Conservation (phyloP, 148 eudicot species). For the Chenopodium formosanum region DNA sequence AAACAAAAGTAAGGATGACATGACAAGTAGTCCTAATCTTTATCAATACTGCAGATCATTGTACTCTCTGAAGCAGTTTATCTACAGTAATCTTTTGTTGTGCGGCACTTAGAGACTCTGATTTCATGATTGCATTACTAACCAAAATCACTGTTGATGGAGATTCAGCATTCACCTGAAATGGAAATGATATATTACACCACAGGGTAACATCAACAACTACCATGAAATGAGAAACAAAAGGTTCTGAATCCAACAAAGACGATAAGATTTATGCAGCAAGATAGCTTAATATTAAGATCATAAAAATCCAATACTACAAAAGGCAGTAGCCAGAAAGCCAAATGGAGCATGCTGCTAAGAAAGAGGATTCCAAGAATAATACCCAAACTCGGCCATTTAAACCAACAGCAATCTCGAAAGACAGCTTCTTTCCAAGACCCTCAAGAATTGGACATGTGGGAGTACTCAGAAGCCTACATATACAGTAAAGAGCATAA, state of each 20-base stretch:
- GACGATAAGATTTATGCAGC: not conserved
- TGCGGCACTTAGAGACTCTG: conserved; percentile 56
- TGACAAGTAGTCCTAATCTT: not conserved
- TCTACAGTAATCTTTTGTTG: conserved; percentile 78
- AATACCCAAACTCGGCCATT: conserved; percentile 97
- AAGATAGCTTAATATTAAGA: not conserved
- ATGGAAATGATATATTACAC: conserved; percentile 3
- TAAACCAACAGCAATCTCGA: conserved; percentile 88
- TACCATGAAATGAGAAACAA: not conserved
- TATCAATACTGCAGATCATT: conserved; percentile 4
- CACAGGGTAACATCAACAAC: not conserved
- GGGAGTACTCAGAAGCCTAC: conserved; percentile 79
- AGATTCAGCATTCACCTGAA: conserved; percentile 75
- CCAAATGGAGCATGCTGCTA: not conserved
- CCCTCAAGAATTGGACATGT: conserved; percentile 82
- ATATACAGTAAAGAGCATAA: conserved; percentile 3
- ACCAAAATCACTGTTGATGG: conserved; percentile 67
- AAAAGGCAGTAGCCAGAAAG: not conserved
- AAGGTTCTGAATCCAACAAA: not conserved
- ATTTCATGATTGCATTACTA: conserved; percentile 74
- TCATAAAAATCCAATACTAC: not conserved
- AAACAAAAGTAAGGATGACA: not conserved
- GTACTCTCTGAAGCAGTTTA: conserved; percentile 67
- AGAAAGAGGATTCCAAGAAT: conserved; percentile 6
- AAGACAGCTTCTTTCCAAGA: conserved; percentile 87